phyloP scores from a whole-genome alignment of 208 protist species.

The Kentomonas sorsogonicus region DNA sequence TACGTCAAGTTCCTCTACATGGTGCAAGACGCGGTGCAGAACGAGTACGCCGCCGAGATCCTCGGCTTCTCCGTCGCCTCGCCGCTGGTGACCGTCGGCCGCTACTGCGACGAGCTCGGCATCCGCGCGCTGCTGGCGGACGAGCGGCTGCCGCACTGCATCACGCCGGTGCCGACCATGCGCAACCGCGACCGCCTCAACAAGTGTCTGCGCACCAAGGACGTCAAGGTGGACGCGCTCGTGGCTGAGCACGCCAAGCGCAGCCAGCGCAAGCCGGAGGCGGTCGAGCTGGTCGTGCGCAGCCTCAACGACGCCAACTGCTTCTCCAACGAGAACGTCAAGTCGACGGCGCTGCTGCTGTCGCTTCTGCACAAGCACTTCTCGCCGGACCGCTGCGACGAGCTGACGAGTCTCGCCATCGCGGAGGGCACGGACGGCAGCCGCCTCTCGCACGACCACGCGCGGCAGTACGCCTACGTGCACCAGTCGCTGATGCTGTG shows the following conservation, averaged over 20 bases:
- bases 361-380: constrained; percentile 76
- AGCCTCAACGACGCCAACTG: constrained; percentile 90
- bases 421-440: constrained; percentile 80
- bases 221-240: constrained; percentile 64
- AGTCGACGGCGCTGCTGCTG: constrained; percentile 64
- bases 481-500: constrained; percentile 95
- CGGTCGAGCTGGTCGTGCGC: constrained; percentile 72
- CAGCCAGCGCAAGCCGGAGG: constrained; percentile 27
- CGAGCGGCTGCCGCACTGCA: constrained; percentile 67
- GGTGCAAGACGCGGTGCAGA: constrained; percentile 86
- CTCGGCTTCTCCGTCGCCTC: constrained; percentile 76
- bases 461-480: constrained; percentile 93
- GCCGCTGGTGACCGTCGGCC: constrained; percentile 73
- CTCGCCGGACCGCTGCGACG: constrained; percentile 31
- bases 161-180: constrained; percentile 86
- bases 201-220: constrained; percentile 81
- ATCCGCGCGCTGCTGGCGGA: constrained; percentile 67
- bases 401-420: constrained; percentile 67
- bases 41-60: constrained; percentile 50
- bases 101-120: constrained; percentile 42
- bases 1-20: constrained; percentile 93
- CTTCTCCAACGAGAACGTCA: constrained; percentile 87
- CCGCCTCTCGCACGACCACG: constrained; percentile 93
- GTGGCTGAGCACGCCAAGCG: constrained; percentile 49
- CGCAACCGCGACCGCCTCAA: constrained; percentile 64